Evolutionary conservation across 164 flowering plant genomes (phyloP).

Genomic region (Sextonia rubra): DNA sequence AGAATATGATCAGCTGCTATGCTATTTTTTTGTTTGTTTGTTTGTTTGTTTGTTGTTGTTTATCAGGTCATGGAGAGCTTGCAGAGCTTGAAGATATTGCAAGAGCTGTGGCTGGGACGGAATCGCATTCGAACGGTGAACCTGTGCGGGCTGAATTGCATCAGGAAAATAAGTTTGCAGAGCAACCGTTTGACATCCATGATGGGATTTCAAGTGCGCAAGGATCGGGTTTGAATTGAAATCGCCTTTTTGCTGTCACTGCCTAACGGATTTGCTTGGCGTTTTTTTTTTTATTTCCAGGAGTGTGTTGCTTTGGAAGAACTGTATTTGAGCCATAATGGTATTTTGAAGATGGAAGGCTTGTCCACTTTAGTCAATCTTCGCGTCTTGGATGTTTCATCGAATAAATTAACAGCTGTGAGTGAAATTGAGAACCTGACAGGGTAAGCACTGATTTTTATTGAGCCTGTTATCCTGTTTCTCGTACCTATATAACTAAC

Average conservation of each 20-base stretch:
- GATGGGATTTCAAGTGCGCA: slow-evolving; percentile 77
- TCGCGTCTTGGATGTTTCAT: slow-evolving; percentile 80
- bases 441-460: slow-evolving; percentile 28
- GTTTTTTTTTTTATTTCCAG: slow-evolving; percentile 32
- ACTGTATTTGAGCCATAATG: slow-evolving; percentile 96
- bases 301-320: slow-evolving; percentile 91
- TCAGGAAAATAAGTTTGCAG: slow-evolving; percentile 88
- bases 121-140: slow-evolving; percentile 77
- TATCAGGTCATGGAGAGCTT: slow-evolving; percentile 88
- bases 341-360: slow-evolving; percentile 92
- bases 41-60: too few species aligned
- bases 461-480: not conserved
- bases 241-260: not conserved
- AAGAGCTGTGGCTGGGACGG: slow-evolving; percentile 93
- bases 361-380: slow-evolving; percentile 72
- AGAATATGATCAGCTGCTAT: too few species aligned
- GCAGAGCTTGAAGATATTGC: slow-evolving; percentile 55
- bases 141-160: slow-evolving; percentile 76
- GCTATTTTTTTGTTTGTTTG: too few species aligned
- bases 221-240: too few species aligned
- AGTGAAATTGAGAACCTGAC: slow-evolving; percentile 66
- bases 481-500: not conserved
- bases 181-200: slow-evolving; percentile 95
- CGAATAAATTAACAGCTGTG: slow-evolving; percentile 74
- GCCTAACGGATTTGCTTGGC: not conserved